Base-by-base conservation (phyloP, 139 green algal species). In the Pseudopediastrum boryanum region DNA sequence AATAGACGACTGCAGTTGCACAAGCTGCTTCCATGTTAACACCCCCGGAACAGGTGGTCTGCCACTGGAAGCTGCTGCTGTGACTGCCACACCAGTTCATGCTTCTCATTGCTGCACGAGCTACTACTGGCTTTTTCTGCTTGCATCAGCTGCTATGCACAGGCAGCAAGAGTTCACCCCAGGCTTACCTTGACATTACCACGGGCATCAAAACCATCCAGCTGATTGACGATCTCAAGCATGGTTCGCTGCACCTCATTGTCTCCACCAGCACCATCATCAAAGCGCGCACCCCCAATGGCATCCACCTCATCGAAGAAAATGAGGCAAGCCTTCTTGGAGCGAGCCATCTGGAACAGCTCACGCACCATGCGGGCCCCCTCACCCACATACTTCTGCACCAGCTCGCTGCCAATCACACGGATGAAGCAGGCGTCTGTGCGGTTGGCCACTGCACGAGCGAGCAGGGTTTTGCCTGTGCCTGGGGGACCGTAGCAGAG, bases 201-300 rank as follows among this genome's bases (percentile, higher is more conserved):
- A 46, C 97, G 89, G 4, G 95, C 87, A 81, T 99, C 97, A 78
- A 99, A 99, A 35, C 97, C 96, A 63, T 99, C 96, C 31, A 99
- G 92, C 92, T 99, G 97, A 86, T 99, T 99, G 6, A 99, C 96
- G 46, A 99, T 99, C 88, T 99, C 96, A 61, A 99, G 88, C 96
- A 99, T 99, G 8, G 96, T 99, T 39, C 96, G 91, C 89, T 99
- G 96, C 85, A 99, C 96, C 89, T 99, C 96, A 87, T 98, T 99
- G 90, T 99, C 96, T 36, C 96, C 96, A 25, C 96, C 96, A 9
- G 92, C 93, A 27, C 92, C 92, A 77, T 99, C 96, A 70, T 99
- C 96, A 79, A 97, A 97, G 43, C 96, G 93, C 21, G 96, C 96
- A 33, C 96, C 96, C 33, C 96, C 96, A 63, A 99, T 99, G 56